Evolutionary conservation across 768 basidiomycete species (phyloP), one percentile per base, ranked within the genome.

Genomic region (Serendipita sp.): DNA sequence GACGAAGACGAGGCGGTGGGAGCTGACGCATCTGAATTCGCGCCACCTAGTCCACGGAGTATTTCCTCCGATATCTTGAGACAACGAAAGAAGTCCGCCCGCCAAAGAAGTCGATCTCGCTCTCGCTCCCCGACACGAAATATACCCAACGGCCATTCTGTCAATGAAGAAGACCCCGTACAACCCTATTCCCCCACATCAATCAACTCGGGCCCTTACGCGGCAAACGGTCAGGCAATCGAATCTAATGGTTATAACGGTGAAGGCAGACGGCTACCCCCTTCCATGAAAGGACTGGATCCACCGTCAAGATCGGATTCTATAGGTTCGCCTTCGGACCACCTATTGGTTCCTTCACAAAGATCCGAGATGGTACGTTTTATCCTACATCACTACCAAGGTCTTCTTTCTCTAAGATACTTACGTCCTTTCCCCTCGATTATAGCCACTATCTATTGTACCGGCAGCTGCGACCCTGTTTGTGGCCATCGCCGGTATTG

Each of bases 171-270:
- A 31, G 53, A 58, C 9, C 11, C 31, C 24, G 9, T 26, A n/a
- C 53, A 58, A 33, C 53, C 53, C 11, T 58, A 58, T 26, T 58
- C 53, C 9, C 53, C 53, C 9, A 58, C 53, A 11, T 58, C 53
- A n/a, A 24, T 58, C 26, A 58, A 33, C 53, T 58, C 53, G 53
- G 24, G 24, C n/a, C 53, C 53, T 11, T 58, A 24, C 28, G 28
- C n/a, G n/a, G 48, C 26, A 22, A 58, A 58, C 33, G 53, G 53
- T 58, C 24, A 58, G n/a, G 53, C 53, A 22, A 24, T 33, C 17
- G 53, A 58, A n/a, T 33, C 30, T 4, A 28, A 30, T 28, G 53
- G 24, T 30, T 58, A 28, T 31, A 58, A 34, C n/a, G n/a, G 28
- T 20, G 53, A 58, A 13, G 30, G 53, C 33, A 58, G 53, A 31